Percentiles rank a stretch among this genome's conserved stretches.
These are phyloP conservation scores for Umbelopsis sp. DNA, from an alignment of 192 early-diverging fungal species.

Conservation along the genomic window DNA sequence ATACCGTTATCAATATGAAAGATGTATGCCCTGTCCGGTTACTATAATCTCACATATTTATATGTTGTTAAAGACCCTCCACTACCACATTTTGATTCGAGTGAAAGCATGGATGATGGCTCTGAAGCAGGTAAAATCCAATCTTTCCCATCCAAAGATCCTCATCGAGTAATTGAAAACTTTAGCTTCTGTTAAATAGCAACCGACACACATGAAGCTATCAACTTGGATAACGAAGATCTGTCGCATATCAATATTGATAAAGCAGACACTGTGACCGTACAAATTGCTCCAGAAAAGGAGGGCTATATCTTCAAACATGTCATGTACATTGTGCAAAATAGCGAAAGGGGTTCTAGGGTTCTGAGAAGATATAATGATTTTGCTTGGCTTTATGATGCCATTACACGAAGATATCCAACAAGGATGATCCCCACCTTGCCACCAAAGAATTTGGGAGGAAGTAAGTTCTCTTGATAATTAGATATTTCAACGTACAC, in stretches of 20 bases:
- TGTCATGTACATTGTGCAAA: constrained; percentile 84
- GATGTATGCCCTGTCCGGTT: no score
- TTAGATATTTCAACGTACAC: neutral
- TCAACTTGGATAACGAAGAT: constrained; percentile 34
- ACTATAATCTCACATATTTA: neutral
- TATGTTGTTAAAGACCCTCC: neutral
- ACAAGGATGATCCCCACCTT: constrained; percentile 79
- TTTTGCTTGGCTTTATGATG: constrained; percentile 87
- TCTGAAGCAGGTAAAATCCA: neutral
- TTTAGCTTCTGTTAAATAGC: neutral
- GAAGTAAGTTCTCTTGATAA: constrained; percentile 23
- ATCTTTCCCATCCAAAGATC: neutral
- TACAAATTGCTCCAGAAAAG: constrained; percentile 53
- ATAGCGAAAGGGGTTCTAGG: constrained; percentile 51
- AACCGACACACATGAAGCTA: constrained; percentile 33
- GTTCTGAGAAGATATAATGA: constrained; percentile 90
- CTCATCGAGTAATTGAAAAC: neutral
- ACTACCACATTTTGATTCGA: neutral
- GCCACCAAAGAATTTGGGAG: constrained; percentile 86
- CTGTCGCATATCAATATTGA: neutral
- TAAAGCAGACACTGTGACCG: constrained; percentile 57
- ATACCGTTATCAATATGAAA: no score
- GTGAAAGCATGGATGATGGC: neutral
- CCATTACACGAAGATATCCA: constrained; percentile 78
- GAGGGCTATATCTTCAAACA: constrained; percentile 76